Percentiles rank a stretch among this genome's conserved stretches.
Conservation (phyloP, 176 grass and related monocot genomes). For the Puccinellia tenuiflora region DNA sequence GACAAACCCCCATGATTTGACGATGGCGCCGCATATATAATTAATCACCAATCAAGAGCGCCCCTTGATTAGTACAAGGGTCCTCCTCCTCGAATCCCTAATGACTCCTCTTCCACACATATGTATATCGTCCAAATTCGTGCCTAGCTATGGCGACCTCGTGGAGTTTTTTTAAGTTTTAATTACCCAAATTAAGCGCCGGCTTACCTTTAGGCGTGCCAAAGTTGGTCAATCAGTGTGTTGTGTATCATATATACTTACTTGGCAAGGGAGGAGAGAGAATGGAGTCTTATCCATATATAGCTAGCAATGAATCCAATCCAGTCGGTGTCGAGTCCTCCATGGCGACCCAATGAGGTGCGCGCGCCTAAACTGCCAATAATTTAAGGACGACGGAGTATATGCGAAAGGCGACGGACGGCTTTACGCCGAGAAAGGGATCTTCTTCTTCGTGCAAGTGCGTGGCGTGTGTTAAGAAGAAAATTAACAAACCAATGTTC, state of each 20-base stretch:
- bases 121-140: not conserved
- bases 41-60: not conserved
- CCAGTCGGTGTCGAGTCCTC: not conserved
- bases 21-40: constrained; percentile 22
- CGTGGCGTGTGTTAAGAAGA: not conserved
- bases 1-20: constrained; percentile 9
- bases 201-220: too few species aligned
- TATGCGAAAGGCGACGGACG: not conserved
- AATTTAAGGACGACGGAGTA: not conserved
- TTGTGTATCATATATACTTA: too few species aligned
- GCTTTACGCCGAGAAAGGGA: not conserved
- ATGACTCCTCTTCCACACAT: not conserved
- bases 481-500: too few species aligned
- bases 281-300: too few species aligned
- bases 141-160: not conserved
- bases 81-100: not conserved
- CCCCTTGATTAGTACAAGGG: constrained; percentile 21
- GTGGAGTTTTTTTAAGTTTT: not conserved
- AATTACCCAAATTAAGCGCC: not conserved
- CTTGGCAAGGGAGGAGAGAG: too few species aligned
- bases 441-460: not conserved
- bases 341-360: not conserved
- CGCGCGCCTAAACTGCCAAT: not conserved
- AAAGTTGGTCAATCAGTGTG: too few species aligned
- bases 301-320: not conserved